Percentiles rank a stretch among this genome's conserved stretches.
Evolutionary conservation across 495 filamentous ascomycete genomes (phyloP).

Genomic region (Neurospora discreta): DNA sequence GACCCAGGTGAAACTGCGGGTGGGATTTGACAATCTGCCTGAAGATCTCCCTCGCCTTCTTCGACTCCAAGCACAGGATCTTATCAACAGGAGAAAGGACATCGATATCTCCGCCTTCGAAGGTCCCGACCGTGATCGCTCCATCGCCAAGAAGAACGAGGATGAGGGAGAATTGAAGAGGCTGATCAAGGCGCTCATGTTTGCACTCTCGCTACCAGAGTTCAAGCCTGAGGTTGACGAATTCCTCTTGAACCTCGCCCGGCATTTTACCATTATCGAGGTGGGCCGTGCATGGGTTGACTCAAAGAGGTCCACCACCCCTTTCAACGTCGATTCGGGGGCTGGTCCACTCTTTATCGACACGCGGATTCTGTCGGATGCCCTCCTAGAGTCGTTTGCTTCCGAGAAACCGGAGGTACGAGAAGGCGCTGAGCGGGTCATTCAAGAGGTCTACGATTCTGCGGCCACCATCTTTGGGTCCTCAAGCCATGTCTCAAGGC

Average conservation of each 20-base stretch:
- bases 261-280: conserved; percentile 88
- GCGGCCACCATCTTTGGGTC: conserved; percentile 74
- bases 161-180: conserved; percentile 76
- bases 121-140: conserved; percentile 64
- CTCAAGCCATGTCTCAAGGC: conserved; percentile 50
- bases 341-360: conserved; percentile 83
- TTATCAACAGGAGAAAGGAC: conserved; percentile 57
- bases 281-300: conserved; percentile 69
- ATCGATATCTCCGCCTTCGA: conserved; percentile 51
- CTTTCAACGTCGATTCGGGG: conserved; percentile 73
- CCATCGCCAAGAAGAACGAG: conserved; percentile 71
- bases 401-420: conserved; percentile 70
- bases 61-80: conserved; percentile 78
- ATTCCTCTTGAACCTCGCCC: conserved; percentile 68
- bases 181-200: conserved; percentile 77
- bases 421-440: conserved; percentile 68
- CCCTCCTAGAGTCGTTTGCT: conserved; percentile 74
- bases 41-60: conserved; percentile 80
- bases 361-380: conserved; percentile 73
- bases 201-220: conserved; percentile 72
- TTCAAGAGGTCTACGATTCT: conserved; percentile 65
- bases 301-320: conserved; percentile 54
- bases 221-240: conserved; percentile 59
- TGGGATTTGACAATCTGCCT: conserved; percentile 77
- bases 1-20: conserved; percentile 76